A percentile compares a stretch with the other conserved stretches of the same genome.
phyloP scores from a whole-genome alignment of 164 flowering plant species.

The Cinnamomum chago region DNA sequence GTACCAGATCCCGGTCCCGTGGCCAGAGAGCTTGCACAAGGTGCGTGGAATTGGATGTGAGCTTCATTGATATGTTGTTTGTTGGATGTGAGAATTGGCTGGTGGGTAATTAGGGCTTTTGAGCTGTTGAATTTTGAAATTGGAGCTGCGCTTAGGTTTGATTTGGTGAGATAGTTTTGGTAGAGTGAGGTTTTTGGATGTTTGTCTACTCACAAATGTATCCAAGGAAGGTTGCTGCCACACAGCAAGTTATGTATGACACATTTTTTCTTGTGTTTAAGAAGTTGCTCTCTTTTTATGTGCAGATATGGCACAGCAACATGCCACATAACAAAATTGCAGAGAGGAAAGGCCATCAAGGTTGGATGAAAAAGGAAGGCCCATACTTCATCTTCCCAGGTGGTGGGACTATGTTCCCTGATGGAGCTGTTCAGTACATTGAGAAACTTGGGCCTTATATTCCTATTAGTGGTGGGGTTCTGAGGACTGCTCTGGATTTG shows the following conservation, averaged over 20 bases:
- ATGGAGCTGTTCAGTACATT: constrained; percentile 84
- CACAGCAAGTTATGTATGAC: background rate
- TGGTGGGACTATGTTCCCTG: constrained; percentile 99
- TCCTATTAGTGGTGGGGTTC: constrained; percentile 59
- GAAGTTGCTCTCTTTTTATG: background rate
- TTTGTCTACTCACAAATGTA: background rate
- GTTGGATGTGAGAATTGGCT: background rate
- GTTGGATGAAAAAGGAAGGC: constrained; percentile 97
- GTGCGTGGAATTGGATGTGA: constrained; percentile 22
- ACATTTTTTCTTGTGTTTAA: background rate
- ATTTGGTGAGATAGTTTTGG: background rate
- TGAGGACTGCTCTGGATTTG: constrained; percentile 99
- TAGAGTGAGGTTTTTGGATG: background rate
- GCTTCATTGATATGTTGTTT: no score
- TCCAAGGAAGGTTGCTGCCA: background rate
- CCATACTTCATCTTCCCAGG: constrained; percentile 88
- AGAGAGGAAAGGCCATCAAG: constrained; percentile 96
- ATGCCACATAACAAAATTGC: constrained; percentile 97
- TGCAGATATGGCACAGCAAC: constrained; percentile 94
- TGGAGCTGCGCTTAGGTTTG: background rate
- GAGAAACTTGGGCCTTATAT: constrained; percentile 84
- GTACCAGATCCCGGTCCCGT: constrained; percentile 65
- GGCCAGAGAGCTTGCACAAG: constrained; percentile 95
- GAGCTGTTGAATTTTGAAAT: background rate
- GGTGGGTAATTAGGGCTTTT: background rate